A percentile compares a stretch with the other conserved stretches of the same genome.
Conservation (phyloP, 2,329 filamentous ascomycete genomes). For the Dryadomyces quercivorus region DNA sequence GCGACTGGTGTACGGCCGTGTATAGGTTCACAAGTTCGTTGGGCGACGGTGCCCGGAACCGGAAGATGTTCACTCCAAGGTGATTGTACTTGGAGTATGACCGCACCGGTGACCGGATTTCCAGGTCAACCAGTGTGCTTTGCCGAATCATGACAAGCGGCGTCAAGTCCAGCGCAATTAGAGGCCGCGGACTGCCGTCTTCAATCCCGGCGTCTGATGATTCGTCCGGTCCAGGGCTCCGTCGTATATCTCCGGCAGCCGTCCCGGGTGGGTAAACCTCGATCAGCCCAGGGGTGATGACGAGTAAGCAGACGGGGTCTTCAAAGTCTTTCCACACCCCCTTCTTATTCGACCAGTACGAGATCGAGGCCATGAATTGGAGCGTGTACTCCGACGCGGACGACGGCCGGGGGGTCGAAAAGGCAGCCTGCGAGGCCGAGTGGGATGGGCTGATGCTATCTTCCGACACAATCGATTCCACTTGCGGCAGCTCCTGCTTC, state of each 20-base stretch:
- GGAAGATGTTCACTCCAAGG: constrained; percentile 62
- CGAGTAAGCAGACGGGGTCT: constrained; percentile 38
- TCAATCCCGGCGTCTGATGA: constrained; percentile 16
- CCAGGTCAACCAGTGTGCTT: constrained; percentile 86
- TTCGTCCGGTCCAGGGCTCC: constrained; percentile 10
- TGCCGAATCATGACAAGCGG: constrained; percentile 82
- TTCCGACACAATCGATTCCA: constrained; percentile 32
- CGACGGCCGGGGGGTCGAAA: constrained; percentile 43
- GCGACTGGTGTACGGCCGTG: constrained; percentile 72
- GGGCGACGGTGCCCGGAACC: constrained; percentile 70
- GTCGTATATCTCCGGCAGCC: background rate
- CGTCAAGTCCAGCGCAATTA: constrained; percentile 71
- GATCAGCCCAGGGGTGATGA: constrained; percentile 45
- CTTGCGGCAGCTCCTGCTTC: constrained; percentile 20
- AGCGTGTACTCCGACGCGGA: constrained; percentile 27
- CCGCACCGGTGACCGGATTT: constrained; percentile 78
- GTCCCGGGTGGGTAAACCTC: constrained; percentile 24
- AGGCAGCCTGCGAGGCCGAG: constrained; percentile 61
- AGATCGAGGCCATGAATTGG: constrained; percentile 42
- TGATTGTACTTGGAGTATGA: constrained; percentile 55
- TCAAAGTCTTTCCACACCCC: constrained; percentile 49
- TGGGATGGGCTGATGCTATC: constrained; percentile 66
- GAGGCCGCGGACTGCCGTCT: constrained; percentile 27
- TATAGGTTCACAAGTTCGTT: constrained; percentile 76
- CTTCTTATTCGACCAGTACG: constrained; percentile 48